Conservation (phyloP, 2,329 filamentous ascomycete species). For the Ceratocystis lukuohia region DNA sequence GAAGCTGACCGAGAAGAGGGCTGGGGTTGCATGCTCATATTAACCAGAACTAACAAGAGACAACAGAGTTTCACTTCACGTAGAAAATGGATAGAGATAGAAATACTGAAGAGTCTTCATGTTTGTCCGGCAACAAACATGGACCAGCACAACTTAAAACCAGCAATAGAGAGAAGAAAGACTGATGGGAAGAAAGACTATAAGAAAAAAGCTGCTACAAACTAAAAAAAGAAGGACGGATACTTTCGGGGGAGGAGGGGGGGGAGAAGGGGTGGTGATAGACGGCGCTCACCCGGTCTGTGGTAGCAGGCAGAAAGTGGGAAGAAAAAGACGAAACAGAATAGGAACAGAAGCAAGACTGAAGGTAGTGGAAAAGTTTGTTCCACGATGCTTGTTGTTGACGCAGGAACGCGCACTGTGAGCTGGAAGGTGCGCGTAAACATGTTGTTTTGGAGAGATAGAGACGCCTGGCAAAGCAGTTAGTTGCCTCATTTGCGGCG, state of each 20-base stretch:
- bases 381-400: background rate
- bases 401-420: background rate
- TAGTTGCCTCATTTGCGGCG: background rate
- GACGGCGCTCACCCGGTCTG: background rate
- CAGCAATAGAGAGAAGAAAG: background rate
- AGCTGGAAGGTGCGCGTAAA: background rate
- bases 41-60: background rate
- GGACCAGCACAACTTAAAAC: background rate
- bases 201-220: background rate
- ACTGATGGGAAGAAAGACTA: background rate
- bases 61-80: constrained; percentile 1
- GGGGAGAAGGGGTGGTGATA: background rate
- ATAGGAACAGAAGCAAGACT: background rate
- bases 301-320: background rate
- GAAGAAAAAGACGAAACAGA: background rate
- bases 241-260: background rate
- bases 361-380: background rate
- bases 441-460: too few species aligned
- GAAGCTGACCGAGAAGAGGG: background rate
- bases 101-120: constrained; percentile 12
- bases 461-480: background rate
- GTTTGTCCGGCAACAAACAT: constrained; percentile 3
- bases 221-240: background rate
- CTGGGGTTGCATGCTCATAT: background rate
- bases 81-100: background rate